Evolutionary conservation across 371 early-diverging fungal genomes (phyloP), one percentile per base, ranked within the genome.

Genomic region (Basidiobolus heterosporus): DNA sequence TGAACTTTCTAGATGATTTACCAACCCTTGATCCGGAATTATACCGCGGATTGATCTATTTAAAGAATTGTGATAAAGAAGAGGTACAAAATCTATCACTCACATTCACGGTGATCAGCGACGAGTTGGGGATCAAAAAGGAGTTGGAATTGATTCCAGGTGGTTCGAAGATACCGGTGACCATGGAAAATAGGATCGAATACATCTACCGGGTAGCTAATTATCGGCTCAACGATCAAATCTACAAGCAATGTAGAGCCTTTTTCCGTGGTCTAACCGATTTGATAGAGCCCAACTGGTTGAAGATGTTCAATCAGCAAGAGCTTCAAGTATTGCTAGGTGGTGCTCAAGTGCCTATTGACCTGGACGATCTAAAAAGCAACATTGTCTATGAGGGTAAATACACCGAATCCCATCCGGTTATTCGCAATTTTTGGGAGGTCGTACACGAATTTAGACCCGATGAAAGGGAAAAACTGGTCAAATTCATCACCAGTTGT

Each of bases 401-500:
- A 15, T 96, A 78, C 57, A 56, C 54, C 4, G 60, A 69, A 17
- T 57, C 66, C 4, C 86, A 85, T 53, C 67, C 65, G 13, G 76
- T 81, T 14, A 85, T 89, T 4, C 57, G 71, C 13, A 53, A 69
- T n/a, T 83, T 96, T 38, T 96, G 97, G 97, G 56, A 62, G 11
- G 82, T 85, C 3, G 71, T 92, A 2, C 56, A 69, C 30, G 59
- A 65, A 11, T 67, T 87, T 50, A 54, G 55, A 14, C 77, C 80
- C 49, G 74, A 69, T 23, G 68, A 89, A 51, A 70, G 77, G 5
- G 67, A 72, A 50, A 61, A 69, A 45, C 74, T 96, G 47, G 59
- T 91, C 47, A 84, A 85, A 58, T 96, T 92, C 65, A 79, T 88
- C 0, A 96, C 97, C 4, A 82, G 83, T 30, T 91, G 93, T 54